Evolutionary conservation across 495 filamentous ascomycete genomes (phyloP), one percentile per base, ranked within the genome.

Genomic region (Penicillium parvum): DNA sequence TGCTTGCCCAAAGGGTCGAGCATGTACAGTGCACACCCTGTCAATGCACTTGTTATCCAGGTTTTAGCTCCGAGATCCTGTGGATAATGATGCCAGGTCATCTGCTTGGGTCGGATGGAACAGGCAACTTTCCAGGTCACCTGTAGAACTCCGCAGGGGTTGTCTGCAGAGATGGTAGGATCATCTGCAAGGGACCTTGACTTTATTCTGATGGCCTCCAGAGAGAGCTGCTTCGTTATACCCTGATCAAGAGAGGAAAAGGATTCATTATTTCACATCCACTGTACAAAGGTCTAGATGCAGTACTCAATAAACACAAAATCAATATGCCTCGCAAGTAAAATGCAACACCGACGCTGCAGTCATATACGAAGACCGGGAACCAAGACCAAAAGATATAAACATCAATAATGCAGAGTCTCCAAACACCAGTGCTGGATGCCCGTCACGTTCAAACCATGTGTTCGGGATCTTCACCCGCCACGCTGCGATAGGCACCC

Each of bases 401-500:
- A 32, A 40, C 19, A 41, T 50, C 43, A 41, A 42, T 22, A 38
- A 53, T 50, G 46, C 22, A 47, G 42, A 20, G 46, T 25, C 18
- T 37, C 40, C 29, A 23, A 40, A 40, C 18, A 19, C 27, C 27
- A 15, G 6, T 19, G 14, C 23, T 6, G 23, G 21, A 37, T 14
- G 27, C 19, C 32, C 12, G 10, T 14, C 5, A 21, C 18, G 17
- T 28, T 55, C 44, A 64, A 26, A 59, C 55, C 49, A 56, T 55
- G 11, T 49, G 48, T 36, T 61, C 66, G 11, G 58, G 58, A 22
- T 71, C 70, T 16, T 72, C 68, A 22, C 45, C 55, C 11, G 66
- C 66, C 43, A 72, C 53, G 43, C 71, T 71, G 12, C 58, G 65
- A 43, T 74, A 74, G 10, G 29, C 48, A 3, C 28, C 38, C 2